These are phyloP conservation scores for Populus pruinosa DNA, from an alignment of 345 rosid species.

Conservation along the genomic window DNA sequence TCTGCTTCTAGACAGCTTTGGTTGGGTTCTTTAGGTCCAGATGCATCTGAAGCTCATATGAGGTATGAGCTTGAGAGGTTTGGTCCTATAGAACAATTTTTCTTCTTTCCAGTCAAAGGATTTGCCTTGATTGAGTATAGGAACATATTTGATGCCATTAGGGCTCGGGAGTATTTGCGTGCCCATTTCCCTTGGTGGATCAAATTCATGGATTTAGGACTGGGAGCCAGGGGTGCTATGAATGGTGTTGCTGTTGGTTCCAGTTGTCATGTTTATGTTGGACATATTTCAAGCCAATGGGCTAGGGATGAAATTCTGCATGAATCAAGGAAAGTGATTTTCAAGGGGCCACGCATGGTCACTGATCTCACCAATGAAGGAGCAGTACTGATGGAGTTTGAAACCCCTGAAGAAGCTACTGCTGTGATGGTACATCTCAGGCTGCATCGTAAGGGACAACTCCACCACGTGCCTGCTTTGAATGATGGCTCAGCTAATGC, in stretches of 20 bases:
- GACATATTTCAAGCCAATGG: constrained; percentile 77
- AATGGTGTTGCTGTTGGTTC: constrained; percentile 82
- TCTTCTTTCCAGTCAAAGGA: constrained; percentile 66
- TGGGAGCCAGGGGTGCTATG: constrained; percentile 72
- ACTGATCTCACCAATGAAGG: constrained; percentile 73
- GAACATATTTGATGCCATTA: constrained; percentile 78
- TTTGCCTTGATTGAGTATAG: constrained; percentile 88
- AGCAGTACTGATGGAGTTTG: constrained; percentile 87
- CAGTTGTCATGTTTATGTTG: constrained; percentile 72
- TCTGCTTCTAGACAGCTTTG: constrained; percentile 88
- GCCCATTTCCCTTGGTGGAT: constrained; percentile 74
- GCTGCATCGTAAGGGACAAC: constrained; percentile 56
- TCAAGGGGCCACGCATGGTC: constrained; percentile 73
- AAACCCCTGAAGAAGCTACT: constrained; percentile 86
- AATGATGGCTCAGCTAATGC: constrained; percentile 42
- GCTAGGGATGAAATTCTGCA: constrained; percentile 78
- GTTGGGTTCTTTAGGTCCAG: constrained; percentile 76
- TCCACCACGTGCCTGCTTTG: constrained; percentile 38
- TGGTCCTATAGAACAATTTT: constrained; percentile 78
- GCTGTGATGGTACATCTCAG: constrained; percentile 85
- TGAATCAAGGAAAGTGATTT: constrained; percentile 80
- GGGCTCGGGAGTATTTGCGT: constrained; percentile 81
- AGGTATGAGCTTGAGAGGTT: constrained; percentile 84
- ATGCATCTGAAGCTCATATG: constrained; percentile 71
- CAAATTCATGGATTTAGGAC: constrained; percentile 82